Evolutionary conservation across 148 eudicot species (phyloP).

Genomic region (Rhododendron molle): DNA sequence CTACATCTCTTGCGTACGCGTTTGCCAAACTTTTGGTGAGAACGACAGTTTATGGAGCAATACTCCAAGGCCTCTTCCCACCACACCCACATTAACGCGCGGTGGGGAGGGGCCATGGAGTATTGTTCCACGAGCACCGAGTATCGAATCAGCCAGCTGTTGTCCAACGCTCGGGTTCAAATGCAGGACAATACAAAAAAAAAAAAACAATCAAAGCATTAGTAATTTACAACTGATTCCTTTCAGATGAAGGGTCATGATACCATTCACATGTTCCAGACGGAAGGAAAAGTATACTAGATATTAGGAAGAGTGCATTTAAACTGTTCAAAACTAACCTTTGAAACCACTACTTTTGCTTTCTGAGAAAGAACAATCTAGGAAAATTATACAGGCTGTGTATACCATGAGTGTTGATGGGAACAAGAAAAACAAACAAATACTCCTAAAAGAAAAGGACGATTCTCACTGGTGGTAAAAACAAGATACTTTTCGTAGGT

Average conservation of each 20-base stretch:
- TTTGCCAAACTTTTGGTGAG: too few species aligned
- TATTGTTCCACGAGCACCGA: too few species aligned
- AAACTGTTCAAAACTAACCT: not conserved
- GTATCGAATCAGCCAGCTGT: not conserved
- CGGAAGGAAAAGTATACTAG: not conserved
- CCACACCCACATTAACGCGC: too few species aligned
- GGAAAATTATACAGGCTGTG: not conserved
- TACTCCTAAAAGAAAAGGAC: not conserved
- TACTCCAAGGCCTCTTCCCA: too few species aligned
- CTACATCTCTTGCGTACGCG: too few species aligned
- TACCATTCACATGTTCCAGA: not conserved
- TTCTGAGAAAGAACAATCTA: not conserved
- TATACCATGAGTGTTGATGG: not conserved
- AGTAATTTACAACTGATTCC: not conserved
- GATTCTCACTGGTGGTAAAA: not conserved
- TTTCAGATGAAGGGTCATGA: not conserved
- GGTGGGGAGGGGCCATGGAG: too few species aligned
- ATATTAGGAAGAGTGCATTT: not conserved
- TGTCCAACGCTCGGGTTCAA: not conserved
- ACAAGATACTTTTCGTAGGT: too few species aligned
- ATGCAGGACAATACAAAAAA: not conserved
- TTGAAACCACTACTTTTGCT: not conserved
- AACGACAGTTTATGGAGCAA: too few species aligned
- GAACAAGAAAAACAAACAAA: not conserved
- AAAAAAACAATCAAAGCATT: not conserved